Evolutionary conservation across 202 grass and related monocot genomes (phyloP), one percentile per base, ranked within the genome.

Genomic region (Digitaria exilis): DNA sequence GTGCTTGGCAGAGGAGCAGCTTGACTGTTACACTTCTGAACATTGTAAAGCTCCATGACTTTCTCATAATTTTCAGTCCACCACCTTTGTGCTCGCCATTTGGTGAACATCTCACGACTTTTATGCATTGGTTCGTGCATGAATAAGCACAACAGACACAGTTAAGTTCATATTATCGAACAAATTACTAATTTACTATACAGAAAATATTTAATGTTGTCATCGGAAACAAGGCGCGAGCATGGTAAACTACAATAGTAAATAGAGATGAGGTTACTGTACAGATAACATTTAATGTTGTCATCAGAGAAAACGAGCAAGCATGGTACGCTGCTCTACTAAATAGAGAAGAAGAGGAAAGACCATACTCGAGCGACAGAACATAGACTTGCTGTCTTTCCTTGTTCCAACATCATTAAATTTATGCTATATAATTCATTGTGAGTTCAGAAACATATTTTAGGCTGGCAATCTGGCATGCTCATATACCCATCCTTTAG

Each of bases 61-160:
- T 97, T 94, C 59, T 97, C 91, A 3, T 94, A 94, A 80, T 97
- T 97, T 84, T 97, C 87, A 35, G 91, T 81, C 94, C 94, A 97
- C 94, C 94, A 97, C 74, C 87, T 85, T 84, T 97, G 94, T 29
- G 94, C 94, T 92, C 85, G 94, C 89, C 89, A 94, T 69, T 92
- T 94, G 83, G 82, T 88, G 73, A 94, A 94, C 85, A 94, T 94
- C 64, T 97, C 94, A 69, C 89, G 91, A 52, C 94, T 97, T 78
- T 78, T 50, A 86, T 77, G 63, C 57, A 80, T 64, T 62, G 81
- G 44, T 67, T 42, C 73, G 50, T 78, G 45, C 30, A 66, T 7
- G 71, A 80, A 54, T 2, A 57, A 43, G 11, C 65, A 78, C n/a
- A 61, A 25, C 19, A 54, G 29, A 77, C 15, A 76, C 62, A 48